Evolutionary conservation across 2,329 filamentous ascomycete species (phyloP).

Genomic region (Clonostachys rosea): DNA sequence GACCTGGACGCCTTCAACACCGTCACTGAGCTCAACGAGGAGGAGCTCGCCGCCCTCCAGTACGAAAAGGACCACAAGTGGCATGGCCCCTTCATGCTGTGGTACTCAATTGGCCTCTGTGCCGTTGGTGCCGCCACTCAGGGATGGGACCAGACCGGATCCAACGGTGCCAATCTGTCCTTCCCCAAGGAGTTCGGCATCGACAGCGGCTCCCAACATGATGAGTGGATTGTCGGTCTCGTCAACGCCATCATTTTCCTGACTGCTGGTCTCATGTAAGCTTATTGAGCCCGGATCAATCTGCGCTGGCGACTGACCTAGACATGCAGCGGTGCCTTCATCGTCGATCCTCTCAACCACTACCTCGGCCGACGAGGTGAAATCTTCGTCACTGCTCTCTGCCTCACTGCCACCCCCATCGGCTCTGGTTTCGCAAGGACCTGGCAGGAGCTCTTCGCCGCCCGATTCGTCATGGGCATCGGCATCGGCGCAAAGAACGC

Average conservation of each 20-base stretch:
- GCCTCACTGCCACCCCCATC: slow-evolving; percentile 61
- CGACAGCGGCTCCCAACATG: slow-evolving; percentile 16
- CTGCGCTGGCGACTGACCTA: slow-evolving; percentile 9
- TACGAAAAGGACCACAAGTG: slow-evolving; percentile 63
- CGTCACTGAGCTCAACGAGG: slow-evolving; percentile 48
- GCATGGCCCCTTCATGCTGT: slow-evolving; percentile 56
- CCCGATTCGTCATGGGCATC: slow-evolving; percentile 64
- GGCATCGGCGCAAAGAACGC: slow-evolving; percentile 64
- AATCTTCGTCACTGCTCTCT: slow-evolving; percentile 71
- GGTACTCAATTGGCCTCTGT: slow-evolving; percentile 62
- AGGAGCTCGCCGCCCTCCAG: slow-evolving; percentile 52
- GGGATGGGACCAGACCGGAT: slow-evolving; percentile 62
- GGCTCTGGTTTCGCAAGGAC: slow-evolving; percentile 58
- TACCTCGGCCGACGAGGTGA: slow-evolving; percentile 36
- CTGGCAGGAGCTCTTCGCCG: slow-evolving; percentile 64
- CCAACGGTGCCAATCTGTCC: slow-evolving; percentile 57
- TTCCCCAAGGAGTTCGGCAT: slow-evolving; percentile 44
- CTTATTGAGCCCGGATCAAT: slow-evolving; percentile 11
- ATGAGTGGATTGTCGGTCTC: slow-evolving; percentile 53
- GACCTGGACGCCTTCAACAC: slow-evolving; percentile 53
- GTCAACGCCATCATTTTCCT: slow-evolving; percentile 55
- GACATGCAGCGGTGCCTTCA: slow-evolving; percentile 36
- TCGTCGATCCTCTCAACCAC: slow-evolving; percentile 59
- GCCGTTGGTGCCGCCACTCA: slow-evolving; percentile 65
- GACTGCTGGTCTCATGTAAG: slow-evolving; percentile 27